Conservation (phyloP, 2,329 filamentous ascomycete genomes). For the Penicillium olsonii region DNA sequence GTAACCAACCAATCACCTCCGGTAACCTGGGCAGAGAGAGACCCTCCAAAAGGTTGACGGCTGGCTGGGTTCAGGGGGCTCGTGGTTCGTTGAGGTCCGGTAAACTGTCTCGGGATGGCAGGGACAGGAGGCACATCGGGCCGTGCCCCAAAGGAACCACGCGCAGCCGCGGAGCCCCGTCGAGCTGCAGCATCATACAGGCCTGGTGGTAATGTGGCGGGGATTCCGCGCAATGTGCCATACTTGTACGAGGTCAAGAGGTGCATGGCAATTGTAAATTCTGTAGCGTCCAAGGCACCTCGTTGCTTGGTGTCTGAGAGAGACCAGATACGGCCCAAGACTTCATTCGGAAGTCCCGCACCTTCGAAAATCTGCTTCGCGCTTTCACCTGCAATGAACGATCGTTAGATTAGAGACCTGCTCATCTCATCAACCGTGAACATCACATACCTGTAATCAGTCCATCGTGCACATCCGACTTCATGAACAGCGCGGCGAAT, state of each 20-base stretch:
- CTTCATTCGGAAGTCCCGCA: conserved; percentile 83
- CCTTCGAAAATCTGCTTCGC: conserved; percentile 96
- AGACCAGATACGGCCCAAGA: conserved; percentile 93
- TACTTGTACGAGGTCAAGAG: conserved; percentile 88
- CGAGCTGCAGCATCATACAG: conserved; percentile 88
- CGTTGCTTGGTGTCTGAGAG: conserved; percentile 91
- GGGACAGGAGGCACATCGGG: conserved; percentile 59
- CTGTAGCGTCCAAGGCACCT: conserved; percentile 79
- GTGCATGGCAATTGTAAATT: conserved; percentile 99
- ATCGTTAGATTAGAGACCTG: neutral
- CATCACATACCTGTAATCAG: conserved; percentile 64
- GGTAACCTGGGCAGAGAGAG: conserved; percentile 56
- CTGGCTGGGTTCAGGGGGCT: conserved; percentile 52
- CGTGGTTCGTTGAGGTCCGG: conserved; percentile 58
- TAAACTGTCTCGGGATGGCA: conserved; percentile 80
- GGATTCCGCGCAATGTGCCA: conserved; percentile 75
- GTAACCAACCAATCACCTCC: conserved; percentile 79
- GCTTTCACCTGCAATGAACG: conserved; percentile 62
- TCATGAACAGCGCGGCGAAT: conserved; percentile 87
- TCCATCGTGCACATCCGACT: conserved; percentile 75
- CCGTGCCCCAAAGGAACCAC: conserved; percentile 54
- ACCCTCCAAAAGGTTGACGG: conserved; percentile 52
- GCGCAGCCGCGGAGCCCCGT: conserved; percentile 56
- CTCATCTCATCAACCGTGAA: neutral
- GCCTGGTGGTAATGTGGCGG: conserved; percentile 76